Evolutionary conservation across 2,329 filamentous ascomycete genomes (phyloP), one percentile per base, ranked within the genome.

Genomic region (Cercospora zeina): DNA sequence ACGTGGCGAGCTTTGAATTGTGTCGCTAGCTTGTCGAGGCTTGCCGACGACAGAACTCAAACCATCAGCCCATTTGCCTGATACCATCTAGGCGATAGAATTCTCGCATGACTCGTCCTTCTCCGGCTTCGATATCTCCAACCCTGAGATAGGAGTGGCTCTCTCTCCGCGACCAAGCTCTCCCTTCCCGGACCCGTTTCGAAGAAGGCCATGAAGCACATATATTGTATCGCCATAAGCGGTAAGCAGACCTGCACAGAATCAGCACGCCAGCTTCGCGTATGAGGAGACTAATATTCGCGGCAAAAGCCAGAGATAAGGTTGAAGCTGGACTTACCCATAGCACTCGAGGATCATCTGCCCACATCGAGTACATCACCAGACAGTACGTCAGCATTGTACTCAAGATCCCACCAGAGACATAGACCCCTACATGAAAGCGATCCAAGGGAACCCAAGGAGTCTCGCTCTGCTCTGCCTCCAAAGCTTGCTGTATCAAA

Each of bases 201-300:
- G 49, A 53, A 53, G 49, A 53, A 53, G 8, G 49, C 49, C 49
- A 53, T 34, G 30, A 34, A 53, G 16, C 27, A 53, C 27, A 53
- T 11, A 34, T 53, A 53, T 21, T 53, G 49, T 31, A 53, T 21
- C 4, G 49, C 27, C n/a, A 53, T 31, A 7, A 53, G 30, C 5
- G 49, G 49, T 7, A 53, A 2, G 49, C 49, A 53, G 14, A 24
- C 30, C 49, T 53, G 49, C 16, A n/a, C 10, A 4, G 9, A 11
- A 16, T 34, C 8, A 53, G 27, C 10, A 34, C 8, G n/a, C 27
- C 14, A 11, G 13, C 27, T 27, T 14, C 6, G 21, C 4, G 13
- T 5, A 27, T 11, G 11, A 13, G 14, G 13, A 47, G 19, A 30
- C 14, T 4, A 27, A 24, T 13, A 13, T 27, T 21, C 4, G 7